A percentile compares a stretch with the other conserved stretches of the same genome.
These are phyloP conservation scores for Myriosclerotinia curreyana DNA, from an alignment of 2,329 filamentous ascomycete species.

Conservation along the genomic window DNA sequence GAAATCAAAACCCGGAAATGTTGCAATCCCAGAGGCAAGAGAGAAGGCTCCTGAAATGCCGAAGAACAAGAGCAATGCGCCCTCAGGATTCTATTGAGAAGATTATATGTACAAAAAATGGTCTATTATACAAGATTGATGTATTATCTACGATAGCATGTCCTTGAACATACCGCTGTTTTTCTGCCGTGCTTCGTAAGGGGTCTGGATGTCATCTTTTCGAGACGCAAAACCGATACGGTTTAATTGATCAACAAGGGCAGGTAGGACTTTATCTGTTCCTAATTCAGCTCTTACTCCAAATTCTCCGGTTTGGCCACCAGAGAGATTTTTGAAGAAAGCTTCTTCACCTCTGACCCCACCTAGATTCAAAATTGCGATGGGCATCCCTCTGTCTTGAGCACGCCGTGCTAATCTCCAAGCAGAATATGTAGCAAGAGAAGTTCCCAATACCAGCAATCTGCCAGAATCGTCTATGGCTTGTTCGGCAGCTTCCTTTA, in stretches of 20 bases:
- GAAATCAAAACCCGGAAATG: conserved; percentile 29
- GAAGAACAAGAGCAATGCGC: conserved; percentile 31
- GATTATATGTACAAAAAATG: conserved; percentile 14
- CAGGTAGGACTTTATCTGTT: conserved; percentile 57
- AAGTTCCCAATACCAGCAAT: conserved; percentile 81
- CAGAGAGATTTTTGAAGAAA: conserved; percentile 60
- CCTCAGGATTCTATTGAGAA: conserved; percentile 37
- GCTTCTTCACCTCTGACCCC: conserved; percentile 75
- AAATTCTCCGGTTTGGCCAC: conserved; percentile 49
- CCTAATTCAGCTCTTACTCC: conserved; percentile 57
- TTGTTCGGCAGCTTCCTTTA: conserved; percentile 74
- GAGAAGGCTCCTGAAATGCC: conserved; percentile 21
- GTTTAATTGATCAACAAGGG: conserved; percentile 51
- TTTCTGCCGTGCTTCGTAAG: conserved; percentile 26
- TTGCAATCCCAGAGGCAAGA: conserved; percentile 2
- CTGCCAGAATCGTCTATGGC: conserved; percentile 74
- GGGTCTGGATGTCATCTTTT: conserved; percentile 36
- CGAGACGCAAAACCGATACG: conserved; percentile 32
- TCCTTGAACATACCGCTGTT: conserved; percentile 52
- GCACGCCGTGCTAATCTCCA: conserved; percentile 86
- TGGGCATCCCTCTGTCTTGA: conserved; percentile 76
- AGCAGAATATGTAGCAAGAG: conserved; percentile 90
- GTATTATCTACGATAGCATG: conserved; percentile 51
- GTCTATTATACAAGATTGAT: conserved; percentile 29
- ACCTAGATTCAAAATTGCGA: conserved; percentile 86